Percentiles rank a stretch among this genome's conserved stretches.
phyloP scores from a whole-genome alignment of 2,329 filamentous ascomycete species.

The Xylaria sp. region DNA sequence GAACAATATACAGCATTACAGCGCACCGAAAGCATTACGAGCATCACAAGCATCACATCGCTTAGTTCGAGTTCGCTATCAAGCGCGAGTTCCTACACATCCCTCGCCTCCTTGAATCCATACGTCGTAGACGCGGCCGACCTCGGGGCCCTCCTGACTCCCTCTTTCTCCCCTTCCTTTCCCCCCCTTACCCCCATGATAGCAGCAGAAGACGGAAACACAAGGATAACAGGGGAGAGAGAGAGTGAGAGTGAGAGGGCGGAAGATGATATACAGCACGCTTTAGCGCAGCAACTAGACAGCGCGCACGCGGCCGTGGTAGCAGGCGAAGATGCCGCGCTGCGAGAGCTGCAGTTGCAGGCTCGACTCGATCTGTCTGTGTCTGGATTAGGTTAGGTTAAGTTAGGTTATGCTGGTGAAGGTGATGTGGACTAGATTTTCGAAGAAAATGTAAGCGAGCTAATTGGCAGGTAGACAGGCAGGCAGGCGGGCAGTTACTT shows the following conservation, averaged over 20 bases:
- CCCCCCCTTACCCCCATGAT: not conserved
- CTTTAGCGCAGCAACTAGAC: not conserved
- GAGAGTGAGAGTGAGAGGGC: not conserved
- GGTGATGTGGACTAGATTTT: too few relatives aligned
- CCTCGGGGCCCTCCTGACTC: not conserved
- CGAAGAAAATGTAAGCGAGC: too few relatives aligned
- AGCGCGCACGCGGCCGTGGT: conserved; percentile 4
- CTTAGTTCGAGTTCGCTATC: conserved; percentile 8
- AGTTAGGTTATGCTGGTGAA: too few relatives aligned
- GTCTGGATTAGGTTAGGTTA: too few relatives aligned
- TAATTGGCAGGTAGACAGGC: too few relatives aligned
- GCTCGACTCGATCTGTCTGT: not conserved
- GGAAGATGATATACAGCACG: not conserved
- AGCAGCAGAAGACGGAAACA: not conserved
- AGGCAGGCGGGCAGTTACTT: too few relatives aligned
- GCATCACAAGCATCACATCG: not conserved
- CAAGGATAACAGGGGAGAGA: too few relatives aligned
- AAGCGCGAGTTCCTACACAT: conserved; percentile 16
- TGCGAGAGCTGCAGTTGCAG: conserved; percentile 7
- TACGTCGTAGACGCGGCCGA: conserved; percentile 4
- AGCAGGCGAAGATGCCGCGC: conserved; percentile 12
- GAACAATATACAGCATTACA: not conserved
- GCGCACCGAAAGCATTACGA: too few relatives aligned
- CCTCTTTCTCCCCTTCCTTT: not conserved
- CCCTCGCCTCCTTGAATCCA: conserved; percentile 22